These are phyloP conservation scores for Saprolegnia diclina DNA, from an alignment of 352 stramenopile species.

Conservation along the genomic window DNA sequence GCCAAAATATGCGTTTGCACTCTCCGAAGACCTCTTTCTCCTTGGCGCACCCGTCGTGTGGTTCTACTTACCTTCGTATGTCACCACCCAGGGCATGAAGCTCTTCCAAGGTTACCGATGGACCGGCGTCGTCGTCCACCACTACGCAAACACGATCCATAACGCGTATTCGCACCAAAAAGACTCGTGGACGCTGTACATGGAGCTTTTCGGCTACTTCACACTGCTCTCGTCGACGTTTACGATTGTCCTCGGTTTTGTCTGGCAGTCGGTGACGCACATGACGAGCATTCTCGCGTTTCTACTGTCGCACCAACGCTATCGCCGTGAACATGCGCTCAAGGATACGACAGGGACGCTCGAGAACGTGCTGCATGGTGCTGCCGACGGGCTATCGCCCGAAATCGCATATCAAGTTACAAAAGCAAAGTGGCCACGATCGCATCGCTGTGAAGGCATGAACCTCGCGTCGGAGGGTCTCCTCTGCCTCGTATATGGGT, in stretches of 20 bases:
- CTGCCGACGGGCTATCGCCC: neutral
- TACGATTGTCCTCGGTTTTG: neutral
- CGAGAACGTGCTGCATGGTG: neutral
- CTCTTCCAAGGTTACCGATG: slow-evolving; percentile 15
- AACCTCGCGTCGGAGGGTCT: slow-evolving; percentile 12
- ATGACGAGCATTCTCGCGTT: neutral
- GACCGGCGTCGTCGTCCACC: slow-evolving; percentile 11
- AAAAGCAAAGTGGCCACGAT: neutral
- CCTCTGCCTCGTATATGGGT: slow-evolving; percentile 7
- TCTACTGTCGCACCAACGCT: neutral
- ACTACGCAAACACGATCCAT: slow-evolving; percentile 10
- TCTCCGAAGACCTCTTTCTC: slow-evolving; percentile 18
- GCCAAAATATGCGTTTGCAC: neutral
- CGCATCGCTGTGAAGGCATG: slow-evolving; percentile 3
- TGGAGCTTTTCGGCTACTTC: slow-evolving; percentile 10
- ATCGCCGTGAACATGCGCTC: neutral
- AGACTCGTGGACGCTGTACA: neutral
- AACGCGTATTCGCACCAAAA: slow-evolving; percentile 15
- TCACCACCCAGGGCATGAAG: slow-evolving; percentile 3
- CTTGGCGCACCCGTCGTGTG: slow-evolving; percentile 11
- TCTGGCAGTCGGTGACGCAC: neutral
- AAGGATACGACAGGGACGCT: neutral
- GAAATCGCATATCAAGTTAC: slow-evolving; percentile 21
- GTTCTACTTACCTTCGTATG: slow-evolving; percentile 18
- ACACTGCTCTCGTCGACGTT: neutral